Conservation (phyloP, 441 rosid species). For the Aleurites moluccanus region DNA sequence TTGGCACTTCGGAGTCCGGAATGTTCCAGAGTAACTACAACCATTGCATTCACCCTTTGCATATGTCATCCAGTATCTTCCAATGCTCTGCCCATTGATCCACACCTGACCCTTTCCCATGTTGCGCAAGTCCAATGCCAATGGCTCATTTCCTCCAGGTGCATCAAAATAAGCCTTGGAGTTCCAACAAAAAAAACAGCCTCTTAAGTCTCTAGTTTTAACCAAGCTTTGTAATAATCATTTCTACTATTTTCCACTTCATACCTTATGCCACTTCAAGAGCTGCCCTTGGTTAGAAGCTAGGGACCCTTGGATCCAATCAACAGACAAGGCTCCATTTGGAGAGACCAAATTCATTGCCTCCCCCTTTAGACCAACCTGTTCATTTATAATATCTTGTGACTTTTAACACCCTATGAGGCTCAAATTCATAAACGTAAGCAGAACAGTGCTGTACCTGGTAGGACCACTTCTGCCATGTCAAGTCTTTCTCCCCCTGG, state of each 20-base stretch:
- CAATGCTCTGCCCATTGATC: conserved; percentile 85
- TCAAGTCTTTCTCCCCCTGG: conserved; percentile 54
- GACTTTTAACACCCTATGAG: neutral
- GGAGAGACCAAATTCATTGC: conserved; percentile 65
- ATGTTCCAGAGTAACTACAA: conserved; percentile 68
- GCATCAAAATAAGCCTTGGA: conserved; percentile 68
- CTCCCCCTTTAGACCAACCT: conserved; percentile 84
- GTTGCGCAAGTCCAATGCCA: conserved; percentile 78
- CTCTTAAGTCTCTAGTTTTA: neutral
- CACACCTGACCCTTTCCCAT: conserved; percentile 97
- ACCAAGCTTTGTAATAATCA: neutral
- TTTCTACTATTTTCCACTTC: neutral
- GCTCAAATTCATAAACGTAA: neutral
- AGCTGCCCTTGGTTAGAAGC: conserved; percentile 45
- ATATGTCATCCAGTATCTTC: conserved; percentile 85
- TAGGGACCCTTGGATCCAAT: conserved; percentile 54
- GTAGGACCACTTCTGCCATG: conserved; percentile 74
- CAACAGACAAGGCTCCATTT: conserved; percentile 47
- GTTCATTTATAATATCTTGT: conserved; percentile 13
- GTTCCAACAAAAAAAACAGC: conserved; percentile 21
- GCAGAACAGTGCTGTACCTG: conserved; percentile 35
- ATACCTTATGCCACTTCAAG: conserved; percentile 83
- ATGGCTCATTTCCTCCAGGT: conserved; percentile 69
- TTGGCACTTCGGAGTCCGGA: conserved; percentile 65
- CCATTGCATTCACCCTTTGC: conserved; percentile 66